phyloP scores from a whole-genome alignment of 2,329 filamentous ascomycete species.

The Triangularia setosa region DNA sequence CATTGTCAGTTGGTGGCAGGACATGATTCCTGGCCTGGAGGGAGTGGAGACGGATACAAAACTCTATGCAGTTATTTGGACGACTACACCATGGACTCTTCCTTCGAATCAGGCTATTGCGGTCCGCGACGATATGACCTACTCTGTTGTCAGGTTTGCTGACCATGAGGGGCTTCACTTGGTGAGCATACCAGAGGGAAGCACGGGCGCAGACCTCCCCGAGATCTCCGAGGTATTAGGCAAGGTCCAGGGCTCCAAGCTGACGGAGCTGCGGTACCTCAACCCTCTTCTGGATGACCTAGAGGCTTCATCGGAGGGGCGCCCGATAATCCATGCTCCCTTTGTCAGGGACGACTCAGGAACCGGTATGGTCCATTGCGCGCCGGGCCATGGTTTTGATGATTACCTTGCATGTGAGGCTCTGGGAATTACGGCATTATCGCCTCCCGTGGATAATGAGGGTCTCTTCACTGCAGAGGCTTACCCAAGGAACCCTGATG shows the following conservation, averaged over 20 bases:
- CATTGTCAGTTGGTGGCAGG: conserved; percentile 41
- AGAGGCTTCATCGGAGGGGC: conserved; percentile 45
- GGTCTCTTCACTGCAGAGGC: conserved; percentile 79
- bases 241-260: conserved; percentile 58
- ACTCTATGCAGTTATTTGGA: conserved; percentile 90
- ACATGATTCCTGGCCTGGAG: conserved; percentile 29
- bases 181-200: conserved; percentile 40
- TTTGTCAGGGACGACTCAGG: conserved; percentile 91
- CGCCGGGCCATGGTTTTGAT: conserved; percentile 93
- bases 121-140: conserved; percentile 69
- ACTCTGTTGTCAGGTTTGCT: conserved; percentile 60
- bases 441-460: conserved; percentile 68
- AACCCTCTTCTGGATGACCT: conserved; percentile 61
- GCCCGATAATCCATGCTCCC: conserved; percentile 75
- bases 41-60: conserved; percentile 36
- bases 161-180: conserved; percentile 14
- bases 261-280: conserved; percentile 64
- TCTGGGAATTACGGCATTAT: conserved; percentile 64
- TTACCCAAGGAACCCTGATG: conserved; percentile 63
- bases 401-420: conserved; percentile 83
- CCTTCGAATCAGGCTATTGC: conserved; percentile 90
- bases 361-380: conserved; percentile 89
- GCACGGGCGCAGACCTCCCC: conserved; percentile 70
- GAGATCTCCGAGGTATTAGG: conserved; percentile 50
- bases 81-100: conserved; percentile 95